Base-by-base conservation (phyloP, 2,329 filamentous ascomycete species). In the Pseudocercospora fuligena region DNA sequence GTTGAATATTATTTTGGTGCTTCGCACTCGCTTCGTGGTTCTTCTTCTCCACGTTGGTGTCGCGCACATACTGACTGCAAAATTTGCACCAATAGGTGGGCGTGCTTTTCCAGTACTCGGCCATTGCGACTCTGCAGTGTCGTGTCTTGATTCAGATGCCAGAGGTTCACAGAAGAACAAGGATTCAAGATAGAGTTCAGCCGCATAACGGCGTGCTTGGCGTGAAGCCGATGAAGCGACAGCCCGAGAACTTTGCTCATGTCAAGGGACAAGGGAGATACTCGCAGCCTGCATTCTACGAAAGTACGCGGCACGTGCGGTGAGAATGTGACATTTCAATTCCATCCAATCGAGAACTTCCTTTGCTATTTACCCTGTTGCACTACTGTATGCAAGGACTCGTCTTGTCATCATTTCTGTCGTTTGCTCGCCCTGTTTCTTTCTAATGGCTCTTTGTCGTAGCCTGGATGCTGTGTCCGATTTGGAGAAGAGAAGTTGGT, bases 71-170 rank as follows among this genome's bases (percentile, higher is more conserved):
- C 77, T 87, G 88, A 77, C 89, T 88, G 87, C 95, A 99, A 84
- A 97, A 92, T 80, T 98, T 98, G 87, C 95, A 99, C 93, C 94
- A 98, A 82, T 97, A 97, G 78, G 91, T 94, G 5, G 94, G 94
- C 36, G 94, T 97, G 21, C 94, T 97, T 79, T 98, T 98, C 95
- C 95, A 98, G 82, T 97, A 96, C 85, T 98, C 95, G 0, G 95
- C 90, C 95, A 99, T 98, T 56, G 51, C 27, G 11, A 31, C 8
- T n/a, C 19, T 23, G 47, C 6, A 5, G 16, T 51, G 19, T 51
- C 6, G 14, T 25, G n/a, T 51, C 9, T 51, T 9, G 21, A 1
- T 51, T 9, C 47, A 2, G 19, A 8, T 19, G 21, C 19, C 21
- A 16, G 47, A 25, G 47, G 19, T 51, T 49, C 47, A 51, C 19